Percentiles rank a stretch among this genome's conserved stretches.
Conservation (phyloP, 352 stramenopile genomes). For the Sclerospora graminicola region DNA sequence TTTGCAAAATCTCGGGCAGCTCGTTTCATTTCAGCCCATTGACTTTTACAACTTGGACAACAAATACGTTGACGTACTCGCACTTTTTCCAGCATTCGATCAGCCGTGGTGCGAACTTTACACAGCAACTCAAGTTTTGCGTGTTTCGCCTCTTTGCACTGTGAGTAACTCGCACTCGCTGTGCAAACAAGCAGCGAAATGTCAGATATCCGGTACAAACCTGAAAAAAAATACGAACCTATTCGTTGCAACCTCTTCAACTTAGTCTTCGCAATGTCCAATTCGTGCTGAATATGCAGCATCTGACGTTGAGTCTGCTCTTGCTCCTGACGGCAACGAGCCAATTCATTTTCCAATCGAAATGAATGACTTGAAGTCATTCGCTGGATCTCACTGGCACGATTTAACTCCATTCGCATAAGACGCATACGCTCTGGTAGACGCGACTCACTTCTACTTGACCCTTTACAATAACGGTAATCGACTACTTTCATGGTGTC, state of each 20-base stretch:
- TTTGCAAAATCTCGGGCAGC: slow-evolving; percentile 4
- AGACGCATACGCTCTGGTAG: slow-evolving; percentile 13
- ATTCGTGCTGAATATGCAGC: slow-evolving; percentile 14
- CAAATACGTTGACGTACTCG: slow-evolving; percentile 1
- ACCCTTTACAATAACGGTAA: neutral
- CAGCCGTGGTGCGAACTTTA: slow-evolving; percentile 1
- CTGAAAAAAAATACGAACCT: slow-evolving; percentile 11
- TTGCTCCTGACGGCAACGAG: slow-evolving; percentile 17
- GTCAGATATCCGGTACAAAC: slow-evolving; percentile 1
- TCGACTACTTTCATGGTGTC: neutral
- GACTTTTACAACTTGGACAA: slow-evolving; percentile 6
- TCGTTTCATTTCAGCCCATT: slow-evolving; percentile 11
- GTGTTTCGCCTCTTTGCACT: slow-evolving; percentile 4
- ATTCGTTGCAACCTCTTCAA: slow-evolving; percentile 26
- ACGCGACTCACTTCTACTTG: neutral
- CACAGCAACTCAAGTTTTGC: slow-evolving; percentile 3
- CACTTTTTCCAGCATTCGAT: slow-evolving; percentile 13
- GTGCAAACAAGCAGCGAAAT: slow-evolving; percentile 8
- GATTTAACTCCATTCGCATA: slow-evolving; percentile 15
- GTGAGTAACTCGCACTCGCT: slow-evolving; percentile 12
- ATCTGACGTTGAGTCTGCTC: slow-evolving; percentile 9
- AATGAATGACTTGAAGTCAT: slow-evolving; percentile 28
- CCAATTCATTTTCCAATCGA: slow-evolving; percentile 18
- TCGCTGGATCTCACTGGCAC: slow-evolving; percentile 13
- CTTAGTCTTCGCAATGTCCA: slow-evolving; percentile 14